These are phyloP conservation scores for Hemisphaericaspora nanyangensis DNA, from an alignment of 805 yeast genomes.

Conservation along the genomic window DNA sequence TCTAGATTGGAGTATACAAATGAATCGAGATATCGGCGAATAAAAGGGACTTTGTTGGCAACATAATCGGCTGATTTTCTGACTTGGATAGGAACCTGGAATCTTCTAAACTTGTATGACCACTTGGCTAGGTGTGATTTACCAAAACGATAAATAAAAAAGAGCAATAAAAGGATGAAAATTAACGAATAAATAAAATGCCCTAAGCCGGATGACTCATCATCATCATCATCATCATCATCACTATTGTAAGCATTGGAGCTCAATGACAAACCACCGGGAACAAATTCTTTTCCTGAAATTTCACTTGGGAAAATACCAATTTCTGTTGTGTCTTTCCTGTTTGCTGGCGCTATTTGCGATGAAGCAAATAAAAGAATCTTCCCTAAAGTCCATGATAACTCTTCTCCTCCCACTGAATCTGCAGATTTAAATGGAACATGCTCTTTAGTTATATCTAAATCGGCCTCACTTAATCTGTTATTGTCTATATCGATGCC, in stretches of 20 bases:
- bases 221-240: slow-evolving; percentile 18
- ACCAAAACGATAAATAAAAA: slow-evolving; percentile 16
- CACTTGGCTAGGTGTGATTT: slow-evolving; percentile 7
- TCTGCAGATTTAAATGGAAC: slow-evolving; percentile 81
- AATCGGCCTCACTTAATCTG: slow-evolving; percentile 9
- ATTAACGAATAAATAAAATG: slow-evolving; percentile 11
- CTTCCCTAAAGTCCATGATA: slow-evolving; percentile 95
- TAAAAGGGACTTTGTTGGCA: slow-evolving; percentile 20
- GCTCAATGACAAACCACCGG: slow-evolving; percentile 21
- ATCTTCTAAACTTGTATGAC: slow-evolving; percentile 10
- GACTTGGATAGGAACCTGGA: slow-evolving; percentile 11
- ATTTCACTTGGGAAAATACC: slow-evolving; percentile 43
- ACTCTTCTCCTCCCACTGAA: slow-evolving; percentile 74
- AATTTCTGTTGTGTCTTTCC: slow-evolving; percentile 15
- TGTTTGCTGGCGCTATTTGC: slow-evolving; percentile 37
- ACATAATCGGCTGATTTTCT: slow-evolving; percentile 9
- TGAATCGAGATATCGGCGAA: slow-evolving; percentile 6
- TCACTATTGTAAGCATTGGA: slow-evolving; percentile 6
- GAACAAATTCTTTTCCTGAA: slow-evolving; percentile 27
- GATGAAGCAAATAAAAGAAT: slow-evolving; percentile 80
- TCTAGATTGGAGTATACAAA: slow-evolving; percentile 5
- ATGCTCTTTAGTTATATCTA: slow-evolving; percentile 26
- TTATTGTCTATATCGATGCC: slow-evolving; percentile 35
- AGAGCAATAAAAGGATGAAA: slow-evolving; percentile 14
- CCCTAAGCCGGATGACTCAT: slow-evolving; percentile 1